Evolutionary conservation across 805 yeast species (phyloP).

Genomic region (Maudiozyma barnettii): DNA sequence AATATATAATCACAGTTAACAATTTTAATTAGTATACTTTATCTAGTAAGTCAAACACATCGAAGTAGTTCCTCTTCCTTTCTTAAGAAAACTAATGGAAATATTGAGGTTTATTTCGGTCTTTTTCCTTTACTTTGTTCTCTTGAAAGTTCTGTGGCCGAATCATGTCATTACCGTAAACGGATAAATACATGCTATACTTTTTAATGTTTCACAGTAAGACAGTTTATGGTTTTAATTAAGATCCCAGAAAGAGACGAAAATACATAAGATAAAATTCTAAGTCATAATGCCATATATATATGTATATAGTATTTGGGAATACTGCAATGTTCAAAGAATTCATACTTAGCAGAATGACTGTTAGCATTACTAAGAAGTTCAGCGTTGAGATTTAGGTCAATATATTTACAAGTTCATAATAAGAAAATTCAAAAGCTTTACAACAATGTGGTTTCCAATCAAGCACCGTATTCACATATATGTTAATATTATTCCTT

Average conservation of each 20-base stretch:
- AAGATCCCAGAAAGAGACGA: background rate
- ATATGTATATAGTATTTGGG: too few relatives aligned
- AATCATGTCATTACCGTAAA: background rate
- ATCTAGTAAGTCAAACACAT: too few relatives aligned
- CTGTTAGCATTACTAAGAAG: too few relatives aligned
- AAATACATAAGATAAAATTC: background rate
- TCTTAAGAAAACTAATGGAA: too few relatives aligned
- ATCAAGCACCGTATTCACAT: conserved; percentile 7
- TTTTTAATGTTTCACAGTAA: background rate
- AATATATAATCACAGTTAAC: too few relatives aligned
- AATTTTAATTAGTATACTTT: too few relatives aligned
- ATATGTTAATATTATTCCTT: conserved; percentile 14
- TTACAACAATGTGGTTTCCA: background rate
- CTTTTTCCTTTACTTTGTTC: background rate
- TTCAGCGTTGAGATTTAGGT: too few relatives aligned
- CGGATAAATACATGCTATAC: background rate
- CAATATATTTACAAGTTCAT: background rate
- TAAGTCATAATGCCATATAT: too few relatives aligned
- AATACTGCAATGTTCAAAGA: too few relatives aligned
- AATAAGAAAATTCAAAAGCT: background rate
- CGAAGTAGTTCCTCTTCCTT: too few relatives aligned
- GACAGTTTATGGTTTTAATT: background rate
- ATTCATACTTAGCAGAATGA: too few relatives aligned
- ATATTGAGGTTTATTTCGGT: too few relatives aligned
- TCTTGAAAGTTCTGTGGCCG: background rate